phyloP scores from a whole-genome alignment of 2,329 filamentous ascomycete species.

The Calonectria pseudoreteaudii region DNA sequence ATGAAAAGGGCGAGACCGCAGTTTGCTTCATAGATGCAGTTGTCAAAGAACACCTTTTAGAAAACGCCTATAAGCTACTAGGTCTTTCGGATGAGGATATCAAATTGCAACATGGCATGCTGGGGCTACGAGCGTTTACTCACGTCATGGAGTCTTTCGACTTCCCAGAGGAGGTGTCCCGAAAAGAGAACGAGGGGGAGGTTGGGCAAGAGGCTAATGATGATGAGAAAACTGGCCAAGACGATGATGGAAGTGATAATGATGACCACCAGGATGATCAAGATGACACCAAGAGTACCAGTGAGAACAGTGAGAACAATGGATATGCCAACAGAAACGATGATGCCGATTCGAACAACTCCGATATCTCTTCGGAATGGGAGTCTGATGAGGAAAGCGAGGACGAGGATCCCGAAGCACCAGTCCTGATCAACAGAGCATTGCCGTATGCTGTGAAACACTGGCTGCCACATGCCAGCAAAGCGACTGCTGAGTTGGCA shows the following conservation, averaged over 20 bases:
- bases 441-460: constrained; percentile 53
- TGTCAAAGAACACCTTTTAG: neutral
- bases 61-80: constrained; percentile 27
- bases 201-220: neutral
- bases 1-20: constrained; percentile 21
- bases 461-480: constrained; percentile 55
- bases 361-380: too few species aligned
- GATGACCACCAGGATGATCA: constrained; percentile 31
- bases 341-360: too few species aligned
- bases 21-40: neutral
- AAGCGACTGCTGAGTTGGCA: constrained; percentile 55
- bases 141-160: constrained; percentile 51
- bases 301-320: too few species aligned
- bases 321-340: too few species aligned
- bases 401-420: constrained; percentile 40
- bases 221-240: neutral
- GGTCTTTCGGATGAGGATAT: constrained; percentile 52
- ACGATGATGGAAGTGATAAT: neutral
- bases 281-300: too few species aligned
- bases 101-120: constrained; percentile 56
- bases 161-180: constrained; percentile 29
- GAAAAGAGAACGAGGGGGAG: constrained; percentile 14
- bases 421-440: constrained; percentile 22
- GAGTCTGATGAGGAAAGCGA: neutral
- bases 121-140: constrained; percentile 52